Base-by-base conservation (phyloP, 192 early-diverging fungal species). In the Coemansia sp. region DNA sequence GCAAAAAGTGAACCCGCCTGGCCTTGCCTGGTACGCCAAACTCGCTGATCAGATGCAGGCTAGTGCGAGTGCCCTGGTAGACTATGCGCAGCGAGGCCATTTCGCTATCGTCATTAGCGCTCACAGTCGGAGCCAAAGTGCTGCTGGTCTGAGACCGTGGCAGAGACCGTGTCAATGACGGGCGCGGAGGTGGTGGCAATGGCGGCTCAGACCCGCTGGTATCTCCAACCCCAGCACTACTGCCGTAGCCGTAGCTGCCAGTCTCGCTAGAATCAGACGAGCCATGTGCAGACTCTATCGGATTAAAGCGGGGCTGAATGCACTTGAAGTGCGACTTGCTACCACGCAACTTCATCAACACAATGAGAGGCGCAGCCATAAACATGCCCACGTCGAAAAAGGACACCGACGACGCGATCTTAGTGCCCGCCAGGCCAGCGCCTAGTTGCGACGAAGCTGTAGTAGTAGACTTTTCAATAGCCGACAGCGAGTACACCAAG, bases 1-100 rank as follows among this genome's bases (percentile, higher is more conserved):
- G 90, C 64, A 96, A 76, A 62, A 93, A 94, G 70, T 96, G 90
- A 45, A 98, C 63, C 57, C 85, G 69, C 84, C 91, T 68, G 72
- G 85, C 66, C 79, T 90, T 51, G 77, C 87, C 70, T 79, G 74
- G 53, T 86, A 78, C 23, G 85, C 61, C 57, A 85, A 83, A 78
- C 69, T 83, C 80, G 45, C 73, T 64, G 42, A 78, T 66, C 37
- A 83, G 59, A n/a, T 70, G 76, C 15, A 83, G 72, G 6, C 62
- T 51, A 1, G 69, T 64, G 10, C 68, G 66, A 9, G 59, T 63
- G 23, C 70, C 70, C 37, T 70, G 68, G 66, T 77, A 82, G 17
- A 82, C 80, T 7, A 63, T 37, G 63, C 80, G 80, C 48, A 74
- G 64, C 10, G 69, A 55, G 5, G 57, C 51, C 38, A 69, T 10